phyloP scores from a whole-genome alignment of 129 eudicot species.

The Mikania micrantha region DNA sequence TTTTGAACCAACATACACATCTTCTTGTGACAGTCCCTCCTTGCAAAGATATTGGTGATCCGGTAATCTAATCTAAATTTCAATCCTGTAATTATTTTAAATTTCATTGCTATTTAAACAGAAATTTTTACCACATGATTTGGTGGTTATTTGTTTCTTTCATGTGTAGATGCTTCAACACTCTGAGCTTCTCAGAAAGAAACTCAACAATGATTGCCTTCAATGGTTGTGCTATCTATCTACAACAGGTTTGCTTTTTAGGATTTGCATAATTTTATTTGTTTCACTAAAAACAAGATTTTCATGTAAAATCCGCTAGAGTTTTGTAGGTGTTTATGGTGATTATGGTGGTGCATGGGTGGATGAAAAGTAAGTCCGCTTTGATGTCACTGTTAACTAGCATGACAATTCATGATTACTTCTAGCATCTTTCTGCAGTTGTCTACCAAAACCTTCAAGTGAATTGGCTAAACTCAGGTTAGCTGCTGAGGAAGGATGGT shows the following conservation, averaged over 20 bases:
- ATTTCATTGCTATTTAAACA: neutral
- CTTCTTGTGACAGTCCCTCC: constrained; percentile 75
- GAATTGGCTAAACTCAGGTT: constrained; percentile 53
- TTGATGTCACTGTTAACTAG: neutral
- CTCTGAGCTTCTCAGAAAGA: constrained; percentile 36
- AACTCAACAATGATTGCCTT: constrained; percentile 43
- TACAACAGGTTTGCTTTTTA: constrained; percentile 48
- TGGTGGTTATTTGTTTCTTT: neutral
- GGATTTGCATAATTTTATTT: neutral
- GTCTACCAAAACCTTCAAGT: constrained; percentile 35
- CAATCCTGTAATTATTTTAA: neutral
- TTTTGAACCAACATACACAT: constrained; percentile 55
- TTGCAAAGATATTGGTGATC: constrained; percentile 63
- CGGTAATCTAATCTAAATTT: constrained; percentile 38
- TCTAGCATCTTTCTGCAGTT: constrained; percentile 30
- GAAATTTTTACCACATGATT: neutral
- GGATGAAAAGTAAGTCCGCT: constrained; percentile 64
- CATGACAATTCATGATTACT: neutral
- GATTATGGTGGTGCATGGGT: constrained; percentile 89
- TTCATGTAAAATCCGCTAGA: neutral
- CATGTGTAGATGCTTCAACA: constrained; percentile 65
- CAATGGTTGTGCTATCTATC: constrained; percentile 85
- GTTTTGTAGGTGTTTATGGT: constrained; percentile 71
- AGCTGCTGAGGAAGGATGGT: constrained; percentile 84
- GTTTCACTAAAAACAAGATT: neutral